Base-by-base conservation (phyloP, 2,329 filamentous ascomycete genomes). In the Magnaporthales sp. region DNA sequence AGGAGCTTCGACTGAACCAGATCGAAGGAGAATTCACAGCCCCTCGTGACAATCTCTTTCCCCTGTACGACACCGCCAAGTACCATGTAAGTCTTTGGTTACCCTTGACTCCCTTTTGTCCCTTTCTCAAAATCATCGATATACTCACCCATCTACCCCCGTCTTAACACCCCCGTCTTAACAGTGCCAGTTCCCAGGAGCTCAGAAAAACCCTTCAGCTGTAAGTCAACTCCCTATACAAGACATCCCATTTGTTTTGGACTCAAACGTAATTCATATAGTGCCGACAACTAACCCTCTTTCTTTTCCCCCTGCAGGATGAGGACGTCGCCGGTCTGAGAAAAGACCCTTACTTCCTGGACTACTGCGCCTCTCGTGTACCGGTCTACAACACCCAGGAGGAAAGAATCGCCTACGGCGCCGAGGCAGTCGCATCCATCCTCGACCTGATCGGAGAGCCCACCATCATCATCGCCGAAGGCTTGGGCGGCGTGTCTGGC, bases 391-490 rank as follows among this genome's bases (percentile, higher is more conserved):
- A 24, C 19, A 46, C 31, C 6, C 19, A 3, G 9, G 31, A 27
- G 30, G 62, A 46, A 7, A 30, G 62, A 24, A n/a, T 46, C 22
- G 5, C 13, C 10, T 26, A 15, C n/a, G 69, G 67, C 8, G 69
- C 69, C 60, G 10, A 64, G 11, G 69, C 68, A 3, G 51, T 71
- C 7, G 62, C 38, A 15, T 63, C 58, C 5, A 64, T 73, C 26
- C 63, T 73, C 6, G 32, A 58, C 6, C 62, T 13, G 24, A 32
- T 68, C 22, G 24, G 10, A 22, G 51, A 66, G 3, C 66, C 68
- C 9, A 76, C 76, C 0, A 73, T 83, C 56, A 70, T 86, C 3
- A 68, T 88, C 11, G 80, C 80, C 0, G 81, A 87, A 68, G 83
- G 81, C 0, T 78, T 84, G 19, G 81, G 81, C 4, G 79, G 80